A percentile compares a stretch with the other conserved stretches of the same genome.
Conservation (phyloP, 805 yeast species). For the Spathaspora boniae region DNA sequence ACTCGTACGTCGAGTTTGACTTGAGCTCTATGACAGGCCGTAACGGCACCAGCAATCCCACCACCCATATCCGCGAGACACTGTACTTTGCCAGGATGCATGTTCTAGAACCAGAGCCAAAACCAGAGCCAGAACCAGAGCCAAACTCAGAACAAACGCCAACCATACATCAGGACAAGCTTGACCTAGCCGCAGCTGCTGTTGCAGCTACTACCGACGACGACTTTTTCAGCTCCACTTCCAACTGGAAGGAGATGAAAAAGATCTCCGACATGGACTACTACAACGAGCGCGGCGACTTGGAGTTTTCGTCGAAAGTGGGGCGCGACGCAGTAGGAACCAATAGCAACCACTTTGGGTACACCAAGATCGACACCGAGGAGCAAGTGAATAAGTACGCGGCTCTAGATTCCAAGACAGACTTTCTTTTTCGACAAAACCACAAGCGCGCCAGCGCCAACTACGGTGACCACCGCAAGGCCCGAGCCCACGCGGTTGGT, state of each 20-base stretch:
- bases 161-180: not conserved
- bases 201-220: conserved; percentile 23
- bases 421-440: conserved; percentile 40
- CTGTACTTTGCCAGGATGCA: not conserved
- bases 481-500: too few relatives aligned
- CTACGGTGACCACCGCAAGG: conserved; percentile 25
- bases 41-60: conserved; percentile 1
- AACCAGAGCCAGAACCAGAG: not conserved
- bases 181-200: not conserved
- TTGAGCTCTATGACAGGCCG: conserved; percentile 5
- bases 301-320: conserved; percentile 37
- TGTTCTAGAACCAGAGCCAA: not conserved
- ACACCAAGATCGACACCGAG: conserved; percentile 84
- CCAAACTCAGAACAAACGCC: conserved; percentile 3
- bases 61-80: conserved; percentile 1
- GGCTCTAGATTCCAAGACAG: conserved; percentile 49
- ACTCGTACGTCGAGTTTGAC: conserved; percentile 9
- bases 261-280: conserved; percentile 73
- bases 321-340: conserved; percentile 28
- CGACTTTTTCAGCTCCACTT: conserved; percentile 26
- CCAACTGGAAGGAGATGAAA: conserved; percentile 84
- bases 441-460: conserved; percentile 15
- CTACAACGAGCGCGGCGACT: conserved; percentile 76
- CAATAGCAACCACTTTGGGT: conserved; percentile 51
- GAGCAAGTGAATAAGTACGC: conserved; percentile 75